phyloP scores from a whole-genome alignment of 164 flowering plant species.

The Nymphaea thermarum region DNA sequence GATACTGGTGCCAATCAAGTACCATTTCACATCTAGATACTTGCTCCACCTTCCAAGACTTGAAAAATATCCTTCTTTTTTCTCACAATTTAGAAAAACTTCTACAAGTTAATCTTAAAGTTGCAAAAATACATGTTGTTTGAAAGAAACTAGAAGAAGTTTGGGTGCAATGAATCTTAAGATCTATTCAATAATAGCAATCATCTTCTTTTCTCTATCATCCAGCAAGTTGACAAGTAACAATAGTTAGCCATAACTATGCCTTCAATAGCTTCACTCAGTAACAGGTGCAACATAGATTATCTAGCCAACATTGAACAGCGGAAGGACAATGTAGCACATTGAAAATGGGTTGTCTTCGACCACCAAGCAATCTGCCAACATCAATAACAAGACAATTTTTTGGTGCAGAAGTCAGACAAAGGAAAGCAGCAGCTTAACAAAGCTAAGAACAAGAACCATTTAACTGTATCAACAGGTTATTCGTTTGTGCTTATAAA shows the following conservation, averaged over 20 bases:
- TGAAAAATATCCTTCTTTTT: not conserved
- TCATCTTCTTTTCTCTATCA: too few species aligned
- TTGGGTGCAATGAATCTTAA: too few species aligned
- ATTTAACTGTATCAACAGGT: not conserved
- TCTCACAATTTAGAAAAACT: too few species aligned
- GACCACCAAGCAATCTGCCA: not conserved
- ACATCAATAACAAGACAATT: not conserved
- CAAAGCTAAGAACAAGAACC: not conserved
- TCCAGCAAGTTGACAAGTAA: not conserved
- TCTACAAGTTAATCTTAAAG: too few species aligned
- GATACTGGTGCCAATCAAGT: not conserved
- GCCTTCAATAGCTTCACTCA: not conserved
- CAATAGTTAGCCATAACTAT: not conserved
- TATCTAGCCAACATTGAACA: not conserved
- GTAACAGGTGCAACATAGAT: not conserved
- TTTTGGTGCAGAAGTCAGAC: not conserved
- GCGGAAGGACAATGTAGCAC: not conserved
- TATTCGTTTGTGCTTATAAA: not conserved
- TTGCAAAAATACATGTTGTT: too few species aligned
- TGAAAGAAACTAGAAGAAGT: too few species aligned
- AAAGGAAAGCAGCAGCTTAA: not conserved
- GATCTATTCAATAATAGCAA: too few species aligned
- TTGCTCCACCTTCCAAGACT: not conserved
- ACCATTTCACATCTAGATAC: too few species aligned
- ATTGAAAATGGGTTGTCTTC: not conserved